phyloP scores from a whole-genome alignment of 371 early-diverging fungal species.

The Mortierella sp. region DNA sequence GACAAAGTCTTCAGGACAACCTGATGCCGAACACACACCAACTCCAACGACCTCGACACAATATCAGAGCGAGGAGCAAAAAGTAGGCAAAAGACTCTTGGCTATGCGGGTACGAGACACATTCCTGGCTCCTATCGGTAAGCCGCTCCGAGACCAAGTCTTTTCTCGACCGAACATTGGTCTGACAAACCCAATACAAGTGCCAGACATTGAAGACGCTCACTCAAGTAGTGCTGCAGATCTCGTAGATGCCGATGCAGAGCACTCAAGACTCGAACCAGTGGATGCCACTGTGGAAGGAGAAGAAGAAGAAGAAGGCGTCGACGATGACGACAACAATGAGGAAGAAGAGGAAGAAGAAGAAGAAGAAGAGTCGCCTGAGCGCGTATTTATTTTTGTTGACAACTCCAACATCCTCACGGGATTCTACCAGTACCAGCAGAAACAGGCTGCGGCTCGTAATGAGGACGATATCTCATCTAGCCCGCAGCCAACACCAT shows the following conservation, averaged over 20 bases:
- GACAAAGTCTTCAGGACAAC: background rate
- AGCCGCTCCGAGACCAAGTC: slow-evolving; percentile 8
- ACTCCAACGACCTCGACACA: slow-evolving; percentile 31
- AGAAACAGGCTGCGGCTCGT: slow-evolving; percentile 6
- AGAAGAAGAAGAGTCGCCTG: background rate
- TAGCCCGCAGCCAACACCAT: background rate
- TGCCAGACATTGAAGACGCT: background rate
- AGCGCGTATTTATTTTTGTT: slow-evolving; percentile 55
- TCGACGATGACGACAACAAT: too few relatives aligned
- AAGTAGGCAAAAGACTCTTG: slow-evolving; percentile 9
- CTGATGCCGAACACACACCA: background rate
- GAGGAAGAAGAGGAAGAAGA: background rate
- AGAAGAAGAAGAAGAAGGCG: too few relatives aligned
- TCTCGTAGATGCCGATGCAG: background rate
- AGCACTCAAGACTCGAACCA: too few relatives aligned
- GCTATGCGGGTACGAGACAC: slow-evolving; percentile 29
- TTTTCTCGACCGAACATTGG: slow-evolving; percentile 6
- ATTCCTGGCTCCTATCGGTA: slow-evolving; percentile 15
- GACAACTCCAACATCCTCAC: slow-evolving; percentile 60
- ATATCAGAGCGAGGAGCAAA: slow-evolving; percentile 28
- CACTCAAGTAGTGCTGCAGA: too few relatives aligned
- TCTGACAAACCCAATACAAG: background rate
- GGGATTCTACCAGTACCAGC: slow-evolving; percentile 50
- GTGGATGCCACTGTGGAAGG: background rate
- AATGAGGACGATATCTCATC: background rate